These are phyloP conservation scores for Coprinopsis strossmayeri DNA, from an alignment of 768 basidiomycete genomes.

Conservation along the genomic window DNA sequence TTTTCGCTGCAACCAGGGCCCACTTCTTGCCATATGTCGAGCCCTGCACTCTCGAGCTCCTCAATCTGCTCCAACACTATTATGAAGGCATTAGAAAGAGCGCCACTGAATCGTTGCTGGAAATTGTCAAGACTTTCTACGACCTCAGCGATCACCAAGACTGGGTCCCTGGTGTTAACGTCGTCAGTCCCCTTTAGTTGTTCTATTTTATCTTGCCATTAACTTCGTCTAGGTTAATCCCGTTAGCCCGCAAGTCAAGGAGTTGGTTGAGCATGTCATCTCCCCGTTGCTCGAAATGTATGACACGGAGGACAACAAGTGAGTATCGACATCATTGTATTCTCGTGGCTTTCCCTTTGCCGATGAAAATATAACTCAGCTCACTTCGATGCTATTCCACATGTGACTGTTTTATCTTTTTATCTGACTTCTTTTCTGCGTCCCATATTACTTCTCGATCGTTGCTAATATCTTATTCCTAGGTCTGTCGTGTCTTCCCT, in stretches of 20 bases:
- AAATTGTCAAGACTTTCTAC: constrained; percentile 88
- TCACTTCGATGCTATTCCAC: constrained; percentile 65
- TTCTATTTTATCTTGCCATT: constrained; percentile 2
- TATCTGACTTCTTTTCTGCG: constrained; percentile 25
- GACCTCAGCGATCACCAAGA: constrained; percentile 76
- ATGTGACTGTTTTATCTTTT: constrained; percentile 43
- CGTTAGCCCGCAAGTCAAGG: constrained; percentile 63
- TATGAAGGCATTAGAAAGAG: constrained; percentile 98
- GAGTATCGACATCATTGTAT: constrained; percentile 28
- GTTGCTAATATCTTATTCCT: constrained; percentile 18
- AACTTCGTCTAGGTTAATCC: constrained; percentile 23
- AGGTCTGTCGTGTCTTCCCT: constrained; percentile 86
- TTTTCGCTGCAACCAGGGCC: constrained; percentile 74
- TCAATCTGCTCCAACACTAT: constrained; percentile 79
- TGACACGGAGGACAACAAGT: constrained; percentile 96
- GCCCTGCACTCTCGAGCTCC: constrained; percentile 69
- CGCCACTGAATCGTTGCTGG: constrained; percentile 80
- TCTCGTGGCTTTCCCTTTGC: constrained; percentile 5
- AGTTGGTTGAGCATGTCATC: constrained; percentile 72
- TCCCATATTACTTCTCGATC: no score
- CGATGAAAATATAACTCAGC: constrained; percentile 67
- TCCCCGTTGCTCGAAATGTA: constrained; percentile 81
- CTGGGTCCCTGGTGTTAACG: constrained; percentile 70
- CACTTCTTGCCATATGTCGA: constrained; percentile 94
- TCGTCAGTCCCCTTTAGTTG: constrained; percentile 37